Base-by-base conservation (phyloP, 1,284 basidiomycete species). In the Grifola frondosa region DNA sequence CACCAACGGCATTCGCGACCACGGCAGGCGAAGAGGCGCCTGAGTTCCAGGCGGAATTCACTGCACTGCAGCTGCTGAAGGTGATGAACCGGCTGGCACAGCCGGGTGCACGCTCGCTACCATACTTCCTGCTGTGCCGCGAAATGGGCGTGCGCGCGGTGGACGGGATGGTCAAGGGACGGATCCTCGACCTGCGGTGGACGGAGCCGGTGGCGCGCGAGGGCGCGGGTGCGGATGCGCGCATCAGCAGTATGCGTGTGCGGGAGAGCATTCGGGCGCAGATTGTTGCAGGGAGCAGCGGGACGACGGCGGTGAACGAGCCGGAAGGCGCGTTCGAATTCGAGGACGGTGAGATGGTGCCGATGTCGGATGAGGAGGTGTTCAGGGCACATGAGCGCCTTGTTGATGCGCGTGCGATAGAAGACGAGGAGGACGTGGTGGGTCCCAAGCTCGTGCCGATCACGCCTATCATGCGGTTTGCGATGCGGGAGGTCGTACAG, bases 81-180 rank as follows among this genome's bases (percentile, higher is more conserved):
- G 83, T 84, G 30, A 87, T 88, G 81, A 81, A 78, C 56, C 74
- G 84, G 30, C 69, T 89, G 40, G 77, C 80, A 19, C 77, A 81
- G 55, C 74, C 76, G 0, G 76, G 75, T 29, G 75, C 77, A 36
- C 71, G 68, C 15, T 77, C 80, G 48, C 65, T 91, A 34, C 75
- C 82, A 1, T 91, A 91, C 62, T 91, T 91, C 64, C 66, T 81
- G 46, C 71, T 90, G 7, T 90, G 87, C 57, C 73, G 86, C 24
- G 85, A 89, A 61, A 67, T 90, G 17, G 88, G 88, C 2, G 84
- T 85, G 32, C 70, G 77, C 8, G 84, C 85, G 5, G 84, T 91
- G 5, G 88, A 91, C 58, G 87, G 84, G 15, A 85, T 91, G 83
- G 76, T 91, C 20, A 78, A 80, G 48, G 84, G 81, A 2, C 73